These are phyloP conservation scores for Parachaetomium inaequale DNA, from an alignment of 495 filamentous ascomycete genomes.

Conservation along the genomic window DNA sequence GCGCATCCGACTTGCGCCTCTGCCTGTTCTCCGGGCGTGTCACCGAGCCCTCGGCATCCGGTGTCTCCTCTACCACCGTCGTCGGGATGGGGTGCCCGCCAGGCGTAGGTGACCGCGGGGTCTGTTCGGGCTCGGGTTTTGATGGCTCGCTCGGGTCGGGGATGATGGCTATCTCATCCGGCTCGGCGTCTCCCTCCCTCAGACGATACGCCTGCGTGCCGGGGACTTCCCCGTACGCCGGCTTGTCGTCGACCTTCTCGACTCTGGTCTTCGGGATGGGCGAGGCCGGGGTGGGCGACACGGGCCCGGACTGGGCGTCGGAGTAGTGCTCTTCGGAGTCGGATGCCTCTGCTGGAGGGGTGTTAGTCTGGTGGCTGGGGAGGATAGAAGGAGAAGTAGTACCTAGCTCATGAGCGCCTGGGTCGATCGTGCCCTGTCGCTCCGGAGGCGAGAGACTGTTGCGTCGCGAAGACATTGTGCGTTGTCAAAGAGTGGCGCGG, in stretches of 20 bases:
- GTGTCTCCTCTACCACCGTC: slow-evolving; percentile 48
- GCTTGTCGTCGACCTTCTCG: slow-evolving; percentile 65
- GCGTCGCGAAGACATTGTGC: slow-evolving; percentile 28
- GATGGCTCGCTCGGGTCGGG: slow-evolving; percentile 39
- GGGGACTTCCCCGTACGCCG: slow-evolving; percentile 80
- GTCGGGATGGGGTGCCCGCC: slow-evolving; percentile 46
- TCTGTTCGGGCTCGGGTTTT: slow-evolving; percentile 15
- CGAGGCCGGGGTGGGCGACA: slow-evolving; percentile 50
- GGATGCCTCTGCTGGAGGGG: slow-evolving; percentile 51
- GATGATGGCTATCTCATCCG: slow-evolving; percentile 62
- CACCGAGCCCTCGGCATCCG: slow-evolving; percentile 40
- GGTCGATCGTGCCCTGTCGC: slow-evolving; percentile 64
- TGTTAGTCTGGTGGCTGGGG: slow-evolving; percentile 13
- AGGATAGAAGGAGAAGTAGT: slow-evolving; percentile 13
- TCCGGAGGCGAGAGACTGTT: slow-evolving; percentile 62
- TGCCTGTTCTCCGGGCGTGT: slow-evolving; percentile 37
- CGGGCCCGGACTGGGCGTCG: slow-evolving; percentile 72
- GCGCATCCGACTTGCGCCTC: slow-evolving; percentile 44
- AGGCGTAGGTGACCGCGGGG: slow-evolving; percentile 34
- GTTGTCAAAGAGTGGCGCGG: background rate
- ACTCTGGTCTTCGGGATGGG: slow-evolving; percentile 80
- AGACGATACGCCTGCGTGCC: slow-evolving; percentile 74
- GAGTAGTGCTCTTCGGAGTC: slow-evolving; percentile 88
- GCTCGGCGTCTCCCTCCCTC: slow-evolving; percentile 76
- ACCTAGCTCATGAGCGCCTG: slow-evolving; percentile 83